These are phyloP conservation scores for Auricularia heimuer DNA, from an alignment of 768 basidiomycete genomes.

Conservation along the genomic window DNA sequence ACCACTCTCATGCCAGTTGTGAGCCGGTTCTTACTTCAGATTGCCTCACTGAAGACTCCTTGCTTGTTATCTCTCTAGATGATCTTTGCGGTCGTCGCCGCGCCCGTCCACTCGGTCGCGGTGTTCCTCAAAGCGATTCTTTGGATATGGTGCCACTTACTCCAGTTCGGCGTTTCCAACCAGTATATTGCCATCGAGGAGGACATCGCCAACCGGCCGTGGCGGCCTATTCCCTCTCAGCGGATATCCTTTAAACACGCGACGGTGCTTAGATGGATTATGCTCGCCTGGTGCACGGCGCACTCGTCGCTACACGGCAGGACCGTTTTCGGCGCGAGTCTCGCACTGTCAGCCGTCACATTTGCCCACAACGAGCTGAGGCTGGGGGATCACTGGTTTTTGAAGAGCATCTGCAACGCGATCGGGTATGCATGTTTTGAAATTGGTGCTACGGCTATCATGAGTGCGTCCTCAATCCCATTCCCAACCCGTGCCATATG, in stretches of 20 bases:
- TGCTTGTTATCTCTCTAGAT: no score
- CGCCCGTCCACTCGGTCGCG: no score
- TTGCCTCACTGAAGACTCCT: no score
- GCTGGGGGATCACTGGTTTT: slow-evolving; percentile 27
- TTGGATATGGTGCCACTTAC: slow-evolving; percentile 6
- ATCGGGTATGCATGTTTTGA: slow-evolving; percentile 29
- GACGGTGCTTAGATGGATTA: background rate
- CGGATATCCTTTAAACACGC: background rate
- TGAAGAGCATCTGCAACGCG: slow-evolving; percentile 29
- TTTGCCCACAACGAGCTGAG: slow-evolving; percentile 30
- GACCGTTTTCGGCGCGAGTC: slow-evolving; percentile 7
- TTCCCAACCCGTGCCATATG: background rate
- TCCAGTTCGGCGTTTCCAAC: slow-evolving; percentile 6
- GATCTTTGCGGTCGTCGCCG: no score
- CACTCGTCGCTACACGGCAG: background rate
- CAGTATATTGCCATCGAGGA: slow-evolving; percentile 4
- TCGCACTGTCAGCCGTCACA: slow-evolving; percentile 23
- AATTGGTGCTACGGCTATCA: slow-evolving; percentile 28
- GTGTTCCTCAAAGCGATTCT: background rate
- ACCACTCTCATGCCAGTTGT: no score
- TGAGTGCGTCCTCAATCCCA: slow-evolving; percentile 22
- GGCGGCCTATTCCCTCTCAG: slow-evolving; percentile 2
- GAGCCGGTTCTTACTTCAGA: no score
- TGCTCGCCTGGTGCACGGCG: background rate
- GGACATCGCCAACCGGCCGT: slow-evolving; percentile 4